Percentiles rank a stretch among this genome's conserved stretches.
phyloP scores from a whole-genome alignment of 2,329 filamentous ascomycete genomes.

The Fusarium penzigii region DNA sequence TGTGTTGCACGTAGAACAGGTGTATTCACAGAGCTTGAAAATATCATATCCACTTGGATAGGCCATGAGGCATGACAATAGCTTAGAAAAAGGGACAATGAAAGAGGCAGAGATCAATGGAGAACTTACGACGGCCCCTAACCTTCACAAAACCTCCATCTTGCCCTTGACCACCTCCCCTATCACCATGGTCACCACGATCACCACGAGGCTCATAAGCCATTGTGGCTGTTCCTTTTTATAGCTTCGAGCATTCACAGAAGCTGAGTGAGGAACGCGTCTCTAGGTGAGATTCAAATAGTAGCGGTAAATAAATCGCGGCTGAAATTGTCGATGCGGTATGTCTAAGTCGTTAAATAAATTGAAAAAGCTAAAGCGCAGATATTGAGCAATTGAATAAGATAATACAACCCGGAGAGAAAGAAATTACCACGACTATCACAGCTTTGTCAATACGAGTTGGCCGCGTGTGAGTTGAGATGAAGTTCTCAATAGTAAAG shows the following conservation, averaged over 20 bases:
- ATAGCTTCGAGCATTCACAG: slow-evolving; percentile 25
- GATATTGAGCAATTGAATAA: neutral
- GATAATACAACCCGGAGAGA: slow-evolving; percentile 8
- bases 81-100: neutral
- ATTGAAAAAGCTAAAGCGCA: neutral
- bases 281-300: neutral
- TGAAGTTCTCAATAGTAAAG: slow-evolving; percentile 17
- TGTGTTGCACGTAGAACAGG: neutral
- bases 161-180: slow-evolving; percentile 40
- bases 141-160: slow-evolving; percentile 50
- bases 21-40: neutral
- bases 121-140: slow-evolving; percentile 52
- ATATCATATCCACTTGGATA: neutral
- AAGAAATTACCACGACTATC: slow-evolving; percentile 9
- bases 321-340: neutral
- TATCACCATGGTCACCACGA: slow-evolving; percentile 46
- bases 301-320: neutral
- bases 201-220: slow-evolving; percentile 51
- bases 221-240: slow-evolving; percentile 40
- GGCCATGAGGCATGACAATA: neutral
- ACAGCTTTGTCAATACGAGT: neutral
- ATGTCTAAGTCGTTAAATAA: neutral
- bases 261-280: slow-evolving; percentile 22
- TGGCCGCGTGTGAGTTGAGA: slow-evolving; percentile 16
- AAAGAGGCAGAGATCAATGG: slow-evolving; percentile 2